Evolutionary conservation across 2,329 filamentous ascomycete species (phyloP).

Genomic region (Cadophora gregata): DNA sequence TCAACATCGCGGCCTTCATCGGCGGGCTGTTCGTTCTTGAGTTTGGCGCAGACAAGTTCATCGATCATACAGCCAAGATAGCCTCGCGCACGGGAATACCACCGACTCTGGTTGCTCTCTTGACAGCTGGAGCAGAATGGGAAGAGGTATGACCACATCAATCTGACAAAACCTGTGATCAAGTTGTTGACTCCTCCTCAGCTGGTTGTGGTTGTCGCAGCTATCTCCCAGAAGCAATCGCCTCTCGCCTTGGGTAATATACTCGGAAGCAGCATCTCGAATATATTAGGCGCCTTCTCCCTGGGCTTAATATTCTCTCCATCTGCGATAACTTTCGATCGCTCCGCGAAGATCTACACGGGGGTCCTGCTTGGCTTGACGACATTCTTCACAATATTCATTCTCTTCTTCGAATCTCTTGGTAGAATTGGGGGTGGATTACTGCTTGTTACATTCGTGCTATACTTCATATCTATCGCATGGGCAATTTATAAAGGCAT

Average conservation of each 20-base stretch:
- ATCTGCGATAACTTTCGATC: slow-evolving; percentile 49
- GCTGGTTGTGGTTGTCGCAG: slow-evolving; percentile 56
- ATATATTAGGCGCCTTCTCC: slow-evolving; percentile 61
- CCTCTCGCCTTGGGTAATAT: slow-evolving; percentile 60
- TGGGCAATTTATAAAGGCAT: slow-evolving; percentile 53
- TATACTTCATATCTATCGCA: slow-evolving; percentile 52
- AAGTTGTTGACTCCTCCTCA: slow-evolving; percentile 35
- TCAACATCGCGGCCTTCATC: slow-evolving; percentile 52
- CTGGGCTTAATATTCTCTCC: slow-evolving; percentile 54
- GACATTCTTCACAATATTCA: slow-evolving; percentile 46
- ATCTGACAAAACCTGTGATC: not conserved
- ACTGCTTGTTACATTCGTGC: slow-evolving; percentile 50
- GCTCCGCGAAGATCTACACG: slow-evolving; percentile 55
- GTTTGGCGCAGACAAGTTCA: slow-evolving; percentile 57
- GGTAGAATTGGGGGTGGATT: slow-evolving; percentile 47
- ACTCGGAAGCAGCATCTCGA: slow-evolving; percentile 59
- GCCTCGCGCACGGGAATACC: slow-evolving; percentile 53
- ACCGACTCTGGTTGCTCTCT: slow-evolving; percentile 54
- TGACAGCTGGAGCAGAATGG: slow-evolving; percentile 61
- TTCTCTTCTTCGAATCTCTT: slow-evolving; percentile 43
- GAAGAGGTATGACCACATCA: slow-evolving; percentile 53
- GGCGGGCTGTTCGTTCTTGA: slow-evolving; percentile 56
- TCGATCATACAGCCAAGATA: slow-evolving; percentile 56
- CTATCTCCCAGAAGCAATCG: slow-evolving; percentile 52
- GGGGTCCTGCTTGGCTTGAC: slow-evolving; percentile 50